Conservation (phyloP, 768 basidiomycete species). For the Tylopilus vinaceipallidus region DNA sequence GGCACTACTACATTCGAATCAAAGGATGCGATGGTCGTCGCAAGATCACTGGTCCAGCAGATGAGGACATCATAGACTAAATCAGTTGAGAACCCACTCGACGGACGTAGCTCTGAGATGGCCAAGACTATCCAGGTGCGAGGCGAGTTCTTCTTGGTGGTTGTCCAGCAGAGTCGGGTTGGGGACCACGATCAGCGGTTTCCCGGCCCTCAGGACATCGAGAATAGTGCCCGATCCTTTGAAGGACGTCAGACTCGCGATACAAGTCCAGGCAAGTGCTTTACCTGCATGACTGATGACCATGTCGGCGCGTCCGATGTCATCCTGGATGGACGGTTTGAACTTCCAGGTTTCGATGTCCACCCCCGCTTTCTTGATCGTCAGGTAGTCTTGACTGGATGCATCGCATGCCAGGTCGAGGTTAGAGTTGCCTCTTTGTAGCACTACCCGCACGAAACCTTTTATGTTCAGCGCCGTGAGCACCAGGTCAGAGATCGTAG, state of each 20-base stretch:
- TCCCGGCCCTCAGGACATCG: slow-evolving; percentile 73
- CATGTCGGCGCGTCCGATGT: slow-evolving; percentile 66
- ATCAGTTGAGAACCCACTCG: slow-evolving; percentile 42
- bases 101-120: slow-evolving; percentile 58
- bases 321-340: slow-evolving; percentile 66
- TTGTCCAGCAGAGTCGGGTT: slow-evolving; percentile 88
- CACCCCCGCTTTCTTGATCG: slow-evolving; percentile 39
- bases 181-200: slow-evolving; percentile 82
- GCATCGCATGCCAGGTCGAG: slow-evolving; percentile 32
- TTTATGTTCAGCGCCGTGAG: slow-evolving; percentile 49
- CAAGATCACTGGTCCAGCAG: slow-evolving; percentile 44
- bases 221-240: slow-evolving; percentile 96
- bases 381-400: slow-evolving; percentile 15
- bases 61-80: slow-evolving; percentile 6
- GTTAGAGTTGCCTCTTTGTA: slow-evolving; percentile 78
- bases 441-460: slow-evolving; percentile 58
- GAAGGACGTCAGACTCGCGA: slow-evolving; percentile 1
- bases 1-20: slow-evolving; percentile 44
- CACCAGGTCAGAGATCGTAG: slow-evolving; percentile 55
- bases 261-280: slow-evolving; percentile 14
- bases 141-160: slow-evolving; percentile 89
- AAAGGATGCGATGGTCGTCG: slow-evolving; percentile 51
- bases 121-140: slow-evolving; percentile 54
- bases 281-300: slow-evolving; percentile 94
- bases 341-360: slow-evolving; percentile 69